These are phyloP conservation scores for Cronartium ribicola DNA, from an alignment of 1,284 basidiomycete species.

Conservation along the genomic window DNA sequence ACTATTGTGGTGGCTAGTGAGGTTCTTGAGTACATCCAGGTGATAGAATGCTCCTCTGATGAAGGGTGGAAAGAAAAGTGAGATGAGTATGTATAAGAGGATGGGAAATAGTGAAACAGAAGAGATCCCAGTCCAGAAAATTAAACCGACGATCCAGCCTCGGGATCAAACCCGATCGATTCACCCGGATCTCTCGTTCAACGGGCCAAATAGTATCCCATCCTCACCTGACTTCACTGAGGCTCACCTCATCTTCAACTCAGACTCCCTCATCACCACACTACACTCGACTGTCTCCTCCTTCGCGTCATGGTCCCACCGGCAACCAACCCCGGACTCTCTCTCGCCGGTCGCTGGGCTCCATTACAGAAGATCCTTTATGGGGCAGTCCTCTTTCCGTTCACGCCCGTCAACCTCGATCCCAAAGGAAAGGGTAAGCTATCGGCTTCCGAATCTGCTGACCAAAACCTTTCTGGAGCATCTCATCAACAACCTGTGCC, in stretches of 20 bases:
- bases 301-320: background rate
- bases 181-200: too few species aligned
- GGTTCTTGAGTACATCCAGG: too few species aligned
- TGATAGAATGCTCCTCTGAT: too few species aligned
- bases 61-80: too few species aligned
- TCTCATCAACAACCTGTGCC: constrained; percentile 10
- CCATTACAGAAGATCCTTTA: constrained; percentile 37
- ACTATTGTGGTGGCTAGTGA: too few species aligned
- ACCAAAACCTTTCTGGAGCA: background rate
- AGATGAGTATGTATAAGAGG: too few species aligned
- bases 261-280: background rate
- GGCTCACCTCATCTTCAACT: background rate
- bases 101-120: too few species aligned
- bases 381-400: constrained; percentile 32
- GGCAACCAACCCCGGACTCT: background rate
- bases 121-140: too few species aligned
- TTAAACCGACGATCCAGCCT: too few species aligned
- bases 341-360: constrained; percentile 30
- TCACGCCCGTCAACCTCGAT: constrained; percentile 24
- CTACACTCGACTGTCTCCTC: background rate
- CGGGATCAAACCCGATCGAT: too few species aligned
- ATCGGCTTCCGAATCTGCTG: background rate
- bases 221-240: too few species aligned
- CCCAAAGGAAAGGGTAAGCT: constrained; percentile 24
- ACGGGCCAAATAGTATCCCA: background rate